These are phyloP conservation scores for Exophiala viscosa DNA, from an alignment of 2,329 filamentous ascomycete species.

Conservation along the genomic window DNA sequence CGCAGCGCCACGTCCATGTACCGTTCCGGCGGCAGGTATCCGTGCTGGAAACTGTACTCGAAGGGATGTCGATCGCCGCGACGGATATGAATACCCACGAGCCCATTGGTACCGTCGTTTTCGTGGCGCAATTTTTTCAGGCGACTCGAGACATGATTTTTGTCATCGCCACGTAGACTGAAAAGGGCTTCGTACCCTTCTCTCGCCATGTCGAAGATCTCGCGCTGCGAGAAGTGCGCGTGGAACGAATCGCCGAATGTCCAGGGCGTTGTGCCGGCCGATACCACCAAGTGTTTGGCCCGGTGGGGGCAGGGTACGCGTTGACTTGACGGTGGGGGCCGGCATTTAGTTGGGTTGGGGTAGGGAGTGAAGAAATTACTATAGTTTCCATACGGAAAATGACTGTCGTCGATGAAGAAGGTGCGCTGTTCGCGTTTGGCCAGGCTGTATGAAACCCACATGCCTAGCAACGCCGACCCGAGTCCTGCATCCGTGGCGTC, in stretches of 20 bases:
- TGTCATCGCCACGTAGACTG: conserved; percentile 62
- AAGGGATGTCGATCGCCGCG: conserved; percentile 74
- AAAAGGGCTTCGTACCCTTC: conserved; percentile 72
- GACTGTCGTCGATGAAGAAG: conserved; percentile 81
- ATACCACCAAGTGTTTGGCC: conserved; percentile 71
- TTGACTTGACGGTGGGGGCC: conserved; percentile 67
- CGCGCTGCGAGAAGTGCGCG: conserved; percentile 53
- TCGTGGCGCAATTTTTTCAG: conserved; percentile 51
- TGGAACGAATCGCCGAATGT: conserved; percentile 61
- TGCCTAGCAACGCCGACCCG: conserved; percentile 68
- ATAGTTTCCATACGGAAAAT: conserved; percentile 78
- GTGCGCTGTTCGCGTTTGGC: conserved; percentile 68
- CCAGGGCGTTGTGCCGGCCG: conserved; percentile 61
- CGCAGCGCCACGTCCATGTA: conserved; percentile 61
- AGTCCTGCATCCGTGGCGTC: conserved; percentile 72
- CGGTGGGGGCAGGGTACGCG: conserved; percentile 76
- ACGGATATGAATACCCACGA: conserved; percentile 73
- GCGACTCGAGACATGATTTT: conserved; percentile 60
- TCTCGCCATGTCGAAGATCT: conserved; percentile 66
- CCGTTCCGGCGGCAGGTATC: conserved; percentile 70
- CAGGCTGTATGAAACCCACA: conserved; percentile 82
- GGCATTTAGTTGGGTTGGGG: conserved; percentile 59
- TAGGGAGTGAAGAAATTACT: conserved; percentile 63
- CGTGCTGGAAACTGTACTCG: conserved; percentile 71
- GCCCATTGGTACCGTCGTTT: conserved; percentile 37